These are phyloP conservation scores for Wickerhamiella australiensis DNA, from an alignment of 805 yeast species.

Conservation along the genomic window DNA sequence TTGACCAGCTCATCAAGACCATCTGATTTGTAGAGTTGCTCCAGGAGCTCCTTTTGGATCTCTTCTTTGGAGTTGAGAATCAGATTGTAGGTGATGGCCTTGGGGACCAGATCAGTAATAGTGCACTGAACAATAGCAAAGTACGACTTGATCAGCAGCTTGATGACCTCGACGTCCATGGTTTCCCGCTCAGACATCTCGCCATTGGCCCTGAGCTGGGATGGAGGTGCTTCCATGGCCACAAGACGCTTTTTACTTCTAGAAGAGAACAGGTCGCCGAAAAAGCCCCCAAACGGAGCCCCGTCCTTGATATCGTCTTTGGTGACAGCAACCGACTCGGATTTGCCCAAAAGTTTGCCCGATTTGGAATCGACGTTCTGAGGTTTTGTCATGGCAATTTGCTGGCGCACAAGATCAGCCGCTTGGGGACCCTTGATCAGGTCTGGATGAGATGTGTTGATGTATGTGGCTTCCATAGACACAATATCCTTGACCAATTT, in stretches of 20 bases:
- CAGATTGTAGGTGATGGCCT: conserved; percentile 85
- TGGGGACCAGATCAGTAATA: conserved; percentile 85
- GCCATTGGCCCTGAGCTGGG: conserved; percentile 84
- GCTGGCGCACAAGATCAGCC: conserved; percentile 80
- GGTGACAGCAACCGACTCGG: conserved; percentile 21
- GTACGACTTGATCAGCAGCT: conserved; percentile 77
- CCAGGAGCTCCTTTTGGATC: conserved; percentile 82
- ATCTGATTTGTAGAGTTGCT: conserved; percentile 71
- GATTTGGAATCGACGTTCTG: conserved; percentile 82
- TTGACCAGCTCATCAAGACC: conserved; percentile 61
- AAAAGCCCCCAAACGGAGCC: conserved; percentile 63
- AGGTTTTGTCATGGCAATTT: conserved; percentile 59
- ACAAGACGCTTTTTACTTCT: conserved; percentile 89
- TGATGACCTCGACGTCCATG: conserved; percentile 92
- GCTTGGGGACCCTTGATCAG: conserved; percentile 90
- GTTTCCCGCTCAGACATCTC: conserved; percentile 87
- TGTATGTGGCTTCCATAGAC: conserved; percentile 76
- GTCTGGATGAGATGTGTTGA: conserved; percentile 96
- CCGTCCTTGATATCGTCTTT: conserved; percentile 28
- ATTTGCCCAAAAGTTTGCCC: conserved; percentile 58
- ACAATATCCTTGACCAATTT: conserved; percentile 75
- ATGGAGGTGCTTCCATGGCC: conserved; percentile 93
- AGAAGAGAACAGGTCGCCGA: conserved; percentile 87
- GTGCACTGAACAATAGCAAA: conserved; percentile 88
- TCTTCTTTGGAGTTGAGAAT: conserved; percentile 71